Percentiles rank a stretch among this genome's conserved stretches.
Evolutionary conservation across 306 rosid genomes (phyloP).

Genomic region (Sesbania bispinosa): DNA sequence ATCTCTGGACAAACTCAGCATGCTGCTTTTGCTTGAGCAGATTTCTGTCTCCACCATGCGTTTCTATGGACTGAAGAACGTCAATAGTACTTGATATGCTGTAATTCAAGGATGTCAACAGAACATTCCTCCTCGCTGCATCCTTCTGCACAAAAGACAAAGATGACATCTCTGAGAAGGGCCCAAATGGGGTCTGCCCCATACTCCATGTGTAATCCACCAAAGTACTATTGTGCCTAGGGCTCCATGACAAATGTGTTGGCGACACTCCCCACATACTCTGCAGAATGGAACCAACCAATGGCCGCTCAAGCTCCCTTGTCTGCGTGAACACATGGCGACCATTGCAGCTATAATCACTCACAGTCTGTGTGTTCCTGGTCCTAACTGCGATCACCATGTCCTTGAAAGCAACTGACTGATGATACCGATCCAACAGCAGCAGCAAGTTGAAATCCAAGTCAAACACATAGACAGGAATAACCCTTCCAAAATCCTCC

Average conservation of each 20-base stretch:
- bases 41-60: slow-evolving; percentile 82
- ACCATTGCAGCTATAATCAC: slow-evolving; percentile 91
- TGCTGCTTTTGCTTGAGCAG: slow-evolving; percentile 70
- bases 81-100: slow-evolving; percentile 66
- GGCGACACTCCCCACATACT: slow-evolving; percentile 99
- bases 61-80: slow-evolving; percentile 61
- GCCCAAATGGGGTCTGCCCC: slow-evolving; percentile 97
- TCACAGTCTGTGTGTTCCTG: slow-evolving; percentile 75
- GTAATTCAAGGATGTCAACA: slow-evolving; percentile 73
- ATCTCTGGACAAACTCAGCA: slow-evolving; percentile 71
- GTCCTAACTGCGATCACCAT: slow-evolving; percentile 98
- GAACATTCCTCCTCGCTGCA: slow-evolving; percentile 81
- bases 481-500: slow-evolving; percentile 67
- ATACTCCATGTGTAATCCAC: slow-evolving; percentile 97
- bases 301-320: slow-evolving; percentile 77
- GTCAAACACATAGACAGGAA: slow-evolving; percentile 91
- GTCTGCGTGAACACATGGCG: slow-evolving; percentile 72
- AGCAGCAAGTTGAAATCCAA: slow-evolving; percentile 51
- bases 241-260: slow-evolving; percentile 82
- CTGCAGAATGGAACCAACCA: slow-evolving; percentile 92
- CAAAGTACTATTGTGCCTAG: slow-evolving; percentile 74
- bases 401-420: slow-evolving; percentile 83
- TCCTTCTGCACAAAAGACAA: slow-evolving; percentile 93
- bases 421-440: slow-evolving; percentile 86
- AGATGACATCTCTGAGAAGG: slow-evolving; percentile 67